phyloP scores from a whole-genome alignment of 345 rosid species.

The Salix koriyanagi region DNA sequence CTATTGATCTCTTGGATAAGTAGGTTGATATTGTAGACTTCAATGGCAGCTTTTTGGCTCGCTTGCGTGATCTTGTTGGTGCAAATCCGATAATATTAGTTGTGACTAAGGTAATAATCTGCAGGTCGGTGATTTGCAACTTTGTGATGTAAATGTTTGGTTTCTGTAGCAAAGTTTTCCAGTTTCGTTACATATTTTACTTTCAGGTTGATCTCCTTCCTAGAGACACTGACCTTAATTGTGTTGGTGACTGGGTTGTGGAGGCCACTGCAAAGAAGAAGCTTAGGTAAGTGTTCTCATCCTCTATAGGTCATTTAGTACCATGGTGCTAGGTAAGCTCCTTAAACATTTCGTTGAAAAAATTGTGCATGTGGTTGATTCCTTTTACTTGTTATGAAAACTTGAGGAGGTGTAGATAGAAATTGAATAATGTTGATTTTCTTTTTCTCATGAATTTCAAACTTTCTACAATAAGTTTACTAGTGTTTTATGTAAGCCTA shows the following conservation, averaged over 20 bases:
- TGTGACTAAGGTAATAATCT: constrained; percentile 64
- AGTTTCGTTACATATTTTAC: constrained; percentile 10
- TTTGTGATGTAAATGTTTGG: background rate
- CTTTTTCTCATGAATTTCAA: background rate
- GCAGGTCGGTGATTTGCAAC: background rate
- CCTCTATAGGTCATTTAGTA: background rate
- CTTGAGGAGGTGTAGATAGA: background rate
- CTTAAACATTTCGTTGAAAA: background rate
- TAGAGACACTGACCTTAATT: constrained; percentile 83
- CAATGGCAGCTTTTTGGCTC: constrained; percentile 89
- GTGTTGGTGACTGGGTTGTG: constrained; percentile 96
- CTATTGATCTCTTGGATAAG: constrained; percentile 4
- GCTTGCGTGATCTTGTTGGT: constrained; percentile 85
- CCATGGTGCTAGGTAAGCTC: background rate
- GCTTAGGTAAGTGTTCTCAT: constrained; percentile 59
- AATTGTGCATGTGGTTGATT: constrained; percentile 1
- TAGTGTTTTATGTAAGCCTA: constrained; percentile 2
- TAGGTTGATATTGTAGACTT: constrained; percentile 96
- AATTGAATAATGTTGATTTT: background rate
- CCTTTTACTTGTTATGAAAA: background rate
- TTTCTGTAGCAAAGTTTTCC: constrained; percentile 2
- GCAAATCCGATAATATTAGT: constrained; percentile 88
- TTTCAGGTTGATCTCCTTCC: constrained; percentile 88
- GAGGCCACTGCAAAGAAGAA: constrained; percentile 76
- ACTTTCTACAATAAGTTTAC: background rate